Conservation (phyloP, 1,139 yeast genomes). For the Zygoascus meyerae region DNA sequence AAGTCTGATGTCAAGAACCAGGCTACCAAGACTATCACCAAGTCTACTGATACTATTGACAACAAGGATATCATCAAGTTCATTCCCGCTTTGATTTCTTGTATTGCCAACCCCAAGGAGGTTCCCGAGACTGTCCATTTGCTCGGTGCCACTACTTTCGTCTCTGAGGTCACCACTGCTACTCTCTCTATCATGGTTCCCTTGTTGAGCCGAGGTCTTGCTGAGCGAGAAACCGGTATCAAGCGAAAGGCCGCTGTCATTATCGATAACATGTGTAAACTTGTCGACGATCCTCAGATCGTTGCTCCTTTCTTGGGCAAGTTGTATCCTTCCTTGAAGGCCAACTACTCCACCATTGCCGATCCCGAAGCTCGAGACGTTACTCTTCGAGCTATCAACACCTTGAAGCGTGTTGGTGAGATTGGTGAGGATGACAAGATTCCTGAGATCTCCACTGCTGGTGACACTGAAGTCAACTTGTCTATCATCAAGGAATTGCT, state of each 20-base stretch:
- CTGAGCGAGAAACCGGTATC: conserved; percentile 98
- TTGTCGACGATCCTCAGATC: conserved; percentile 99
- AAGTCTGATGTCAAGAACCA: conserved; percentile 96
- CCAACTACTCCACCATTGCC: conserved; percentile 92
- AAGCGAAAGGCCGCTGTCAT: conserved; percentile 99
- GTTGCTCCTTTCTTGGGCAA: conserved; percentile 98
- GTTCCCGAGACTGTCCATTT: conserved; percentile 98
- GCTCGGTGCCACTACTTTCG: conserved; percentile 99
- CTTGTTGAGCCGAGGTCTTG: conserved; percentile 96
- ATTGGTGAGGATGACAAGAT: conserved; percentile 81
- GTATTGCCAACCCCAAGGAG: conserved; percentile 94
- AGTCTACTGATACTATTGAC: conserved; percentile 95
- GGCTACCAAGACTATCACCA: conserved; percentile 92
- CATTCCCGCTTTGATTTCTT: conserved; percentile 94
- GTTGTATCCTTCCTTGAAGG: conserved; percentile 92
- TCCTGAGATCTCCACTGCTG: conserved; percentile 97
- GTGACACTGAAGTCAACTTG: conserved; percentile 86
- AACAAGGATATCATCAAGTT: conserved; percentile 99
- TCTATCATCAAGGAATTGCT: conserved; percentile 72
- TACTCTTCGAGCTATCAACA: conserved; percentile 92
- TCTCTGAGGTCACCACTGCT: conserved; percentile 98
- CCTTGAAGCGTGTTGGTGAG: conserved; percentile 98
- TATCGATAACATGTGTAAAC: conserved; percentile 99
- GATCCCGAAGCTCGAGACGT: conserved; percentile 99
- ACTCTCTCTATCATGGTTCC: conserved; percentile 99